Base-by-base conservation (phyloP, 1,139 yeast genomes). In the Debaryomyces udenii region DNA sequence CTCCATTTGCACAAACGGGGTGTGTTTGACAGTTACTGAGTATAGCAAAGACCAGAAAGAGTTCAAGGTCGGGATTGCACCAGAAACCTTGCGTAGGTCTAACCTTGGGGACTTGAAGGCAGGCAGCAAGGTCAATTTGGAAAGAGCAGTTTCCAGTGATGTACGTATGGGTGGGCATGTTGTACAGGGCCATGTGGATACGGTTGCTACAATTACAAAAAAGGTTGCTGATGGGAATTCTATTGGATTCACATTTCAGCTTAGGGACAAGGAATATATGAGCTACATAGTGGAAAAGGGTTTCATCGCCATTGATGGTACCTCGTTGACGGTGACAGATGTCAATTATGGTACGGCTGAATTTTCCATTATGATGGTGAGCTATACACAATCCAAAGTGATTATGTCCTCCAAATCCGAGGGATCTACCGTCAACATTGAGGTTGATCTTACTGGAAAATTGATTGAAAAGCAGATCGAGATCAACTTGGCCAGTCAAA, bases 161-260 rank as follows among this genome's bases (percentile, higher is more conserved):
- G 90, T 84, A 9, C 74, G 99, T 48, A 80, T 91, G 56, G 99
- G 99, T 20, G 99, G 99, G 1, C 99, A 93, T 64, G 81, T 91
- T 47, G 99, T 93, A 1, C 99, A 93, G 56, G 99, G 99, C 10
- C 99, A 93, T 66, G 91, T 94, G 26, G 99, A 93, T 59, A 88
- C 97, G 0, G 74, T 84, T 23, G 97, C 96, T 3, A 64, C 66
- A 24, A 86, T 94, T 29, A 75, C 76, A 1, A 61, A 64, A 2
- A 72, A 67, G 26, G 64, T 50, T 6, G 66, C 77, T 0, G 98
- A 91, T 56, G 94, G 86, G 2, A 87, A 90, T 62, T 86, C 98
- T 2, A 69, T 90, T 27, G 72, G 83, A 2, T 85, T 81, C 57
- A 86, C 89, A 2, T 90, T 93, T 64, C 68, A 77, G 61, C 75